Evolutionary conservation across 2,329 filamentous ascomycete genomes (phyloP), one percentile per base, ranked within the genome.

Genomic region (Endothia cerciana): DNA sequence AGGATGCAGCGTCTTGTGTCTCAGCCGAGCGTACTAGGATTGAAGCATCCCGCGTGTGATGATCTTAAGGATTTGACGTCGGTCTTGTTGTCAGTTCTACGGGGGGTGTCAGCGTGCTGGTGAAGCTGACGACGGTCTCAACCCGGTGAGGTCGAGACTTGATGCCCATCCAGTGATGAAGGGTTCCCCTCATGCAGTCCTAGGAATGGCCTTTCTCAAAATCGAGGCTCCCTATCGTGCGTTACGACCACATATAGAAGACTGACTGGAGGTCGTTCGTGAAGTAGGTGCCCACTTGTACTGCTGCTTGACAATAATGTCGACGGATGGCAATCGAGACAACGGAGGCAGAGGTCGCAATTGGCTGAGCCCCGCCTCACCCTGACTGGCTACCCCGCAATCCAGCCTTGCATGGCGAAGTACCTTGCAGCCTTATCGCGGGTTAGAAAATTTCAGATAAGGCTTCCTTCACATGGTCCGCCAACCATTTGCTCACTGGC

Each of bases 351-450:
- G 22, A 53, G 49, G 49, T 30, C 13, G n/a, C 55, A 58, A 38
- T 3, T 28, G 36, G 22, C 30, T 8, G 11, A 17, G 56, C 36
- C 56, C 56, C 38, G 38, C 56, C 38, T 28, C 6, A 13, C 4
- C 17, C 15, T 28, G 22, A 45, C 38, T 45, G 57, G 40, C 57
- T 59, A 43, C 57, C 57, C 60, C 60, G 43, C 60, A 62, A 43
- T 41, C 58, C 63, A 70, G 66, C 68, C 69, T 67, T 57, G 51
- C 61, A 61, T 65, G 64, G n/a, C 63, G 64, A 65, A 63, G 68
- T 68, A 62, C 57, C 53, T 51, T 55, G 38, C 41, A 47, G 51
- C 64, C 53, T 58, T 56, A 57, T 47, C 56, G 41, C 22, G 11
- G 17, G 13, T 53, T 6, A 30, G 43, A 51, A 63, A 60, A 60